phyloP scores from a whole-genome alignment of 1,284 basidiomycete species.

The Mycosarcoma maydis region DNA sequence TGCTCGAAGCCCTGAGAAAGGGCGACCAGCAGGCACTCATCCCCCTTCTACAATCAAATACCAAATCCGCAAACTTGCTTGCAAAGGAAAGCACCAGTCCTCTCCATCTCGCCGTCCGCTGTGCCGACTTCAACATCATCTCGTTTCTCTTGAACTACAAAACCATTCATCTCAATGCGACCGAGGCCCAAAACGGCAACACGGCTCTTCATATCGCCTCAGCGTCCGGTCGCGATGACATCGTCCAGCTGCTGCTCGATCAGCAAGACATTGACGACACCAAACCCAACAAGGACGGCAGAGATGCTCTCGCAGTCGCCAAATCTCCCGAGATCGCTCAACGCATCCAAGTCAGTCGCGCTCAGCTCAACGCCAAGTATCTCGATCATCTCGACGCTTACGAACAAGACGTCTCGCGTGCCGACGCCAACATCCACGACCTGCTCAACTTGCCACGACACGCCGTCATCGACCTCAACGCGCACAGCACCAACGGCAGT shows the following conservation, averaged over 20 bases:
- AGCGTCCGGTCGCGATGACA: constrained; percentile 80
- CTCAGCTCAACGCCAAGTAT: constrained; percentile 80
- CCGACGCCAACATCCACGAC: constrained; percentile 70
- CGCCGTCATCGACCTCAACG: constrained; percentile 58
- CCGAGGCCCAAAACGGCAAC: constrained; percentile 70
- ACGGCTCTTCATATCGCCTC: constrained; percentile 89
- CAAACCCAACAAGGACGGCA: constrained; percentile 76
- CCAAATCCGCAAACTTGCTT: constrained; percentile 7
- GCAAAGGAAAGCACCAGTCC: constrained; percentile 69
- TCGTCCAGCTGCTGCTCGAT: constrained; percentile 69
- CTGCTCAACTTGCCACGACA: constrained; percentile 50
- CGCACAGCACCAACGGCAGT: constrained; percentile 61
- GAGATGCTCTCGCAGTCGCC: constrained; percentile 79
- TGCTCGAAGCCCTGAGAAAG: constrained; percentile 76
- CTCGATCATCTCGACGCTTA: constrained; percentile 73
- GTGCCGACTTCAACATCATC: constrained; percentile 73
- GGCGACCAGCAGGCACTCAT: constrained; percentile 50
- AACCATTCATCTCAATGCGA: constrained; percentile 68
- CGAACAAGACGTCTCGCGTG: constrained; percentile 62
- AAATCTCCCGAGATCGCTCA: constrained; percentile 74
- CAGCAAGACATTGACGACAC: constrained; percentile 83
- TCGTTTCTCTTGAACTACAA: constrained; percentile 77
- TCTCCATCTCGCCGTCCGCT: constrained; percentile 85
- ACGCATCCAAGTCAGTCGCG: constrained; percentile 79
- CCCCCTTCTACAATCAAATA: constrained; percentile 61